A percentile compares a stretch with the other conserved stretches of the same genome.
Conservation (phyloP, 2,329 filamentous ascomycete species). For the Plenodomus biglobosus region DNA sequence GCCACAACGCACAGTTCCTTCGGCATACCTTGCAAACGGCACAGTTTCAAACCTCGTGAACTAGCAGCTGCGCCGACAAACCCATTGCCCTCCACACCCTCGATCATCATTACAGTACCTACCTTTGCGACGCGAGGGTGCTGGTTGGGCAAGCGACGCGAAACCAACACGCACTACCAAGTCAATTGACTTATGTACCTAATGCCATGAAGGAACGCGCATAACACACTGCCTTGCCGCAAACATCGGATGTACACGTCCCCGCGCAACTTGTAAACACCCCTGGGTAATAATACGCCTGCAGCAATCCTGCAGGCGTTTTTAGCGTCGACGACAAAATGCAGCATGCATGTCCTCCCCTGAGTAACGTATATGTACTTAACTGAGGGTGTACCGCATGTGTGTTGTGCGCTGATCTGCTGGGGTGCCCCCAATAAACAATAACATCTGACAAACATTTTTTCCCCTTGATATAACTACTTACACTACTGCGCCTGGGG, state of each 20-base stretch:
- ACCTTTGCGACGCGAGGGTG: conserved; percentile 5
- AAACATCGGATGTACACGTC: conserved; percentile 18
- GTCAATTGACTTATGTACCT: too few species aligned
- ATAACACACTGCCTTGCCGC: conserved; percentile 15
- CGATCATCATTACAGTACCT: conserved; percentile 1
- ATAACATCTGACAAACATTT: background rate
- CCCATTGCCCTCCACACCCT: background rate
- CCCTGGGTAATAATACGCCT: background rate
- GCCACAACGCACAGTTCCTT: background rate
- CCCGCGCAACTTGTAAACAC: conserved; percentile 21
- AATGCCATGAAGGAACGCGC: conserved; percentile 8
- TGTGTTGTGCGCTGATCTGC: conserved; percentile 11
- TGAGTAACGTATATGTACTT: conserved; percentile 26
- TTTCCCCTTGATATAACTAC: conserved; percentile 7
- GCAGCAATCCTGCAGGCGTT: background rate
- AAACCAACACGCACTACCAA: conserved; percentile 6
- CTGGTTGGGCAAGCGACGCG: conserved; percentile 12
- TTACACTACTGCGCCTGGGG: conserved; percentile 7
- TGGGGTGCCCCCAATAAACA: background rate
- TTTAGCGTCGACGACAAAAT: background rate
- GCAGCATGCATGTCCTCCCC: conserved; percentile 19
- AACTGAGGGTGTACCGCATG: conserved; percentile 20
- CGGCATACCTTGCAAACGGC: conserved; percentile 4
- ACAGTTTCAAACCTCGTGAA: conserved; percentile 21
- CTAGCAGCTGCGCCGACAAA: conserved; percentile 5